Conservation (phyloP, 2,329 filamentous ascomycete species). For the Penicillium hordei region DNA sequence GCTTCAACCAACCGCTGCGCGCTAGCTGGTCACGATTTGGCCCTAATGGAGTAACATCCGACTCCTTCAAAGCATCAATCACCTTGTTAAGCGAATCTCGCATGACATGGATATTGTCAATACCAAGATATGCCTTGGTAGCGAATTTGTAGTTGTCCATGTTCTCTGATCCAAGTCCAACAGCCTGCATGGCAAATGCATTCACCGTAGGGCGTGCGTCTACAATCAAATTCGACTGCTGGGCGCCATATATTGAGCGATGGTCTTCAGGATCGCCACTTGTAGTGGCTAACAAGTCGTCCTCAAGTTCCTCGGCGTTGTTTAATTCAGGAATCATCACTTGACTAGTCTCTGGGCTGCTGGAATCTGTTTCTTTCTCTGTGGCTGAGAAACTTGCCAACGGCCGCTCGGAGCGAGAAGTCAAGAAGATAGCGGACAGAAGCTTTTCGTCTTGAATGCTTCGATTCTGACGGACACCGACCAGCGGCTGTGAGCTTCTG, state of each 20-base stretch:
- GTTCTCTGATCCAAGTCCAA: conserved; percentile 91
- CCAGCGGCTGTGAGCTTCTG: conserved; percentile 85
- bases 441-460: conserved; percentile 96
- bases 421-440: conserved; percentile 87
- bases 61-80: conserved; percentile 86
- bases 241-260: conserved; percentile 78
- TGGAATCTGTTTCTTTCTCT: conserved; percentile 47
- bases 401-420: conserved; percentile 54
- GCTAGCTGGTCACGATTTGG: conserved; percentile 78
- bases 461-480: conserved; percentile 80
- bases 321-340: conserved; percentile 54
- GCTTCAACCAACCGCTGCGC: conserved; percentile 87
- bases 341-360: conserved; percentile 40
- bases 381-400: conserved; percentile 41
- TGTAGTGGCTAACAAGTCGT: conserved; percentile 61
- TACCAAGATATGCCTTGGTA: conserved; percentile 87
- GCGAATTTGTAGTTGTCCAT: conserved; percentile 97
- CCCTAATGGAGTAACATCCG: conserved; percentile 78
- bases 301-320: conserved; percentile 66
- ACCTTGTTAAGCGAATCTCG: conserved; percentile 84
- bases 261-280: conserved; percentile 61
- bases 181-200: conserved; percentile 88
- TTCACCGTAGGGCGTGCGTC: conserved; percentile 94
- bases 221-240: conserved; percentile 91
- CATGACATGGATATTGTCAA: conserved; percentile 99